phyloP scores from a whole-genome alignment of 345 rosid species.

The Citrus cavaleriei region DNA sequence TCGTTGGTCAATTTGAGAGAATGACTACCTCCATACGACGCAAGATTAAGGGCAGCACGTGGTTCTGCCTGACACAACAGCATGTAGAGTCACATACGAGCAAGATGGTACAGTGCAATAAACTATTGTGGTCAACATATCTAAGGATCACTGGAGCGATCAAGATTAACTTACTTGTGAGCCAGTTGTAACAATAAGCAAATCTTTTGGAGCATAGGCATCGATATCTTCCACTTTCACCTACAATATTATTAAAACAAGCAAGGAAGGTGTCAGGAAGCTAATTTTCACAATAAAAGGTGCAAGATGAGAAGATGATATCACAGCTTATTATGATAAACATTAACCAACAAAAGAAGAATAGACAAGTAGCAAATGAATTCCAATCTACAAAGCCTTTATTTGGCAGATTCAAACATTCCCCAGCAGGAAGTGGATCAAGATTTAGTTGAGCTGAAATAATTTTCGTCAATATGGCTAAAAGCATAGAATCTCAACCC shows the following conservation, averaged over 20 bases:
- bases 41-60: slow-evolving; percentile 95
- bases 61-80: slow-evolving; percentile 90
- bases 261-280: slow-evolving; percentile 7
- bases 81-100: slow-evolving; percentile 29
- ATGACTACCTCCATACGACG: slow-evolving; percentile 89
- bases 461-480: background rate
- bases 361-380: background rate
- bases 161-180: slow-evolving; percentile 75
- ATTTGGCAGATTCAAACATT: background rate
- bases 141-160: background rate
- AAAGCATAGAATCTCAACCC: background rate
- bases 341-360: background rate
- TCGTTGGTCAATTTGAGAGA: slow-evolving; percentile 83
- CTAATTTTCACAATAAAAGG: slow-evolving; percentile 1
- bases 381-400: background rate
- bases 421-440: background rate
- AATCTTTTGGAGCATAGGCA: slow-evolving; percentile 90
- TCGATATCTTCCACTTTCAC: slow-evolving; percentile 95
- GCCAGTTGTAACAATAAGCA: slow-evolving; percentile 93
- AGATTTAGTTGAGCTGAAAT: background rate
- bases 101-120: slow-evolving; percentile 9
- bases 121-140: background rate
- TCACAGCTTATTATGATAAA: background rate
- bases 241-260: slow-evolving; percentile 27
- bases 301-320: background rate